Evolutionary conservation across 2,329 filamentous ascomycete species (phyloP).

Genomic region (Cytospora mali): DNA sequence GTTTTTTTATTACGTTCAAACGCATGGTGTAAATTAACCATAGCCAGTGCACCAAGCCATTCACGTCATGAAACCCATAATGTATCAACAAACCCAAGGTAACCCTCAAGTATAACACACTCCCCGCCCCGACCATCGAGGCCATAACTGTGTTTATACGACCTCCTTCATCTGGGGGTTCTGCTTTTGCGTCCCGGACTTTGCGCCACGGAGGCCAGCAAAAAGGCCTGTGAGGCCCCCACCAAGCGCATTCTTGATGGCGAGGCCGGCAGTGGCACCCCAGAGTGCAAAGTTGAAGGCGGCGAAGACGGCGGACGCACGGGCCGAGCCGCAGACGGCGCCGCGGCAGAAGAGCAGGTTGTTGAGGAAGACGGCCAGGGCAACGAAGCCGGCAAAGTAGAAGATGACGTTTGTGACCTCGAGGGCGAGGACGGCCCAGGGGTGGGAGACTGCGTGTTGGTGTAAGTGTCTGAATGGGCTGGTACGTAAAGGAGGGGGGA

Average conservation of each 20-base stretch:
- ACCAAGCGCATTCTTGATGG: constrained; percentile 52
- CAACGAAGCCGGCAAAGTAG: constrained; percentile 63
- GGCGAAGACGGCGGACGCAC: constrained; percentile 57
- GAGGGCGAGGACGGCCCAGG: constrained; percentile 51
- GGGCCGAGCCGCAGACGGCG: constrained; percentile 57
- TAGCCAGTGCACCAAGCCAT: background rate
- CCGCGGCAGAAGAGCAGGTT: constrained; percentile 60
- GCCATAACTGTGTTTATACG: constrained; percentile 25
- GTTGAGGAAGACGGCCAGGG: constrained; percentile 59
- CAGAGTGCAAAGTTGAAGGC: constrained; percentile 57
- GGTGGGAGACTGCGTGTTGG: constrained; percentile 46
- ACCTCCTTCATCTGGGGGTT: constrained; percentile 44
- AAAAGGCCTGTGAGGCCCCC: constrained; percentile 36
- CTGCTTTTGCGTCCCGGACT: constrained; percentile 38
- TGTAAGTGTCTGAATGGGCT: background rate
- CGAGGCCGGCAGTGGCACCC: constrained; percentile 51
- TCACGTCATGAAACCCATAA: background rate
- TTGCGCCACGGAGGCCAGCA: constrained; percentile 2
- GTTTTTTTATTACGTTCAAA: background rate
- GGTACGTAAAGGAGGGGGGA: background rate
- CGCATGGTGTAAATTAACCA: background rate
- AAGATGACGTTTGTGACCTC: constrained; percentile 57
- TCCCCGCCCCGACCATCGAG: background rate
- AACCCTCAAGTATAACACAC: no score
- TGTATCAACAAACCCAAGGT: background rate